Base-by-base conservation (phyloP, 257 asterid genomes). In the Plectranthus barbatus region DNA sequence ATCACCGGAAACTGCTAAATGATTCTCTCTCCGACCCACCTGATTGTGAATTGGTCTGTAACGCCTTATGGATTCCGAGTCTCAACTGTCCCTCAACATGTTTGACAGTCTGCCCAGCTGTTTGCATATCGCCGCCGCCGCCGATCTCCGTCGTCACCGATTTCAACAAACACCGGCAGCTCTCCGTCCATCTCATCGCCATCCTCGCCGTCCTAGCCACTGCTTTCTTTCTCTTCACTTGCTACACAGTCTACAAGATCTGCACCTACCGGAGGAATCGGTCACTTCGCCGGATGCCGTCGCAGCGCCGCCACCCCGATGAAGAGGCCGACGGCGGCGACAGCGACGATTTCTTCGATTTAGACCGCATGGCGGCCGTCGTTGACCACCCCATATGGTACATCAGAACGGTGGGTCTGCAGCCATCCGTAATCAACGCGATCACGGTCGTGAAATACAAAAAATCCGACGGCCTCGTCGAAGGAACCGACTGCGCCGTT, bases 371-470 rank as follows among this genome's bases (percentile, higher is more conserved):
- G 9, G 87, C 83, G n/a, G n/a, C n/a, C 12, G 76, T 70, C 66
- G 73, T 83, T 29, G 94, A 85, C 69, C 91, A 87, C 60, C 95
- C 84, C 1, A 77, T 85, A 3, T 90, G 97, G 97, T 81, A 85
- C 59, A 87, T 90, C 62, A 51, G 97, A 15, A 90, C 92, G 0
- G 60, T 79, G 4, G 97, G 96, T 9, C 88, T 90, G 19, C 82
- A 75, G 23, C 84, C 88, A 1, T 77, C 93, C 0, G 86, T 75
- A 9, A 87, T 90, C 39, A 81, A 79, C 7, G 74, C 82, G 5
- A 90, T 90, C 73, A 60, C 92, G 0, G 64, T 74, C n/a, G 85
- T 81, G 34, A 79, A 72, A 67, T 90, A 77, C 71, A 83, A 77
- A 33, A 80, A 36, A 10, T 86, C 78, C 1, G 92, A 83, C 10